phyloP scores from a whole-genome alignment of 1,139 yeast species.

The Candida glucosophila region DNA sequence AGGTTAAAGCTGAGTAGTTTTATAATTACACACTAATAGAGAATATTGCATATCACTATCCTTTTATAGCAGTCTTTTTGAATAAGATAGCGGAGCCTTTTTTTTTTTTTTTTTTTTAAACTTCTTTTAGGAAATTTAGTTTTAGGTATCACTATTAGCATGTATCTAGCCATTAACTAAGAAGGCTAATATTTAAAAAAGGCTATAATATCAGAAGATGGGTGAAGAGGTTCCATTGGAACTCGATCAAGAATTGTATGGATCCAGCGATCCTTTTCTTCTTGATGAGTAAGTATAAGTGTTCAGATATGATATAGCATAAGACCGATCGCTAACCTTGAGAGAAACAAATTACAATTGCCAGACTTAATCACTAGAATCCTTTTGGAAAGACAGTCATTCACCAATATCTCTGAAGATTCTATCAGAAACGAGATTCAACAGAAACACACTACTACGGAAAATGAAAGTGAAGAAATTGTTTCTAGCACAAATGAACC shows the following conservation, averaged over 20 bases:
- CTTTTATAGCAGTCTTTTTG: no score
- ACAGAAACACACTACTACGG: constrained; percentile 3
- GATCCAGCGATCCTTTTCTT: constrained; percentile 27
- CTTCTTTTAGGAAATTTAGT: not conserved
- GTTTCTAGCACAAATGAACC: not conserved
- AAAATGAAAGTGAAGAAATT: constrained; percentile 4
- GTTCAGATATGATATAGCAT: not conserved
- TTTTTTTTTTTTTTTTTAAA: not conserved
- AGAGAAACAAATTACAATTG: constrained; percentile 29
- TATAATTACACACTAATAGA: no score
- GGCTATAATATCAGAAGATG: no score
- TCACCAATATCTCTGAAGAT: constrained; percentile 48
- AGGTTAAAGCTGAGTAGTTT: no score
- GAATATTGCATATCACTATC: no score
- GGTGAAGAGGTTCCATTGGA: constrained; percentile 6
- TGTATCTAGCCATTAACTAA: not conserved
- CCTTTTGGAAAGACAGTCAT: constrained; percentile 29
- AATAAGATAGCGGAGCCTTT: not conserved
- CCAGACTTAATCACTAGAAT: constrained; percentile 36
- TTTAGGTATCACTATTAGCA: not conserved
- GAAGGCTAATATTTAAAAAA: not conserved
- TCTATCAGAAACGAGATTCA: constrained; percentile 23
- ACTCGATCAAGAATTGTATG: constrained; percentile 18
- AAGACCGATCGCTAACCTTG: constrained; percentile 6
- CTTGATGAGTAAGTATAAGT: constrained; percentile 29